Evolutionary conservation across 2,329 filamentous ascomycete genomes (phyloP).

Genomic region (Aspergillus sp.): DNA sequence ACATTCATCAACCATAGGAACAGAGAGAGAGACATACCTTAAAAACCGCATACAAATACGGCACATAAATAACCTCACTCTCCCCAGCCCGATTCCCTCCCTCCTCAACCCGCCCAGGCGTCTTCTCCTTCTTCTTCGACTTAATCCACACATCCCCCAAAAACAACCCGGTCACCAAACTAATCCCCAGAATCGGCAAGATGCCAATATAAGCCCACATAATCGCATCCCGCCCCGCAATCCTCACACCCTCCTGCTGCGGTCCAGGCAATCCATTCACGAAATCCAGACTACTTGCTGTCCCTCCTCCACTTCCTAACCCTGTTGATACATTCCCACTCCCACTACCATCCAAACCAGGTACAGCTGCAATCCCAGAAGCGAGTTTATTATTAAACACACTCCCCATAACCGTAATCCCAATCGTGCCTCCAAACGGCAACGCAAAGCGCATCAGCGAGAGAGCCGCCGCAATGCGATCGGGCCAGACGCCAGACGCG

Average conservation of each 20-base stretch:
- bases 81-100: constrained; percentile 4
- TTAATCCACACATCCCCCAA: constrained; percentile 55
- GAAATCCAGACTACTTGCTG: constrained; percentile 33
- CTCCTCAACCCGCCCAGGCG: background rate
- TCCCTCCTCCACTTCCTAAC: constrained; percentile 24
- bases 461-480: constrained; percentile 58
- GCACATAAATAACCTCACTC: constrained; percentile 32
- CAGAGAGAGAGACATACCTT: constrained; percentile 24
- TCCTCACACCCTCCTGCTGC: constrained; percentile 40
- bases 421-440: constrained; percentile 65
- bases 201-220: constrained; percentile 66
- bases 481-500: constrained; percentile 61
- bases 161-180: constrained; percentile 44
- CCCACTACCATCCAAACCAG: constrained; percentile 16
- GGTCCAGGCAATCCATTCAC: constrained; percentile 35
- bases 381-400: constrained; percentile 64
- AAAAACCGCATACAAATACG: constrained; percentile 32
- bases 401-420: constrained; percentile 65
- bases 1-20: too few species aligned
- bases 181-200: constrained; percentile 57
- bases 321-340: constrained; percentile 15
- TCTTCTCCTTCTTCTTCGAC: constrained; percentile 9
- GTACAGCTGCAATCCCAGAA: constrained; percentile 26
- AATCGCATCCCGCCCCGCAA: constrained; percentile 56
- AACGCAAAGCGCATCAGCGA: constrained; percentile 60